Conservation (phyloP, 1,284 basidiomycete genomes). For the Naganishia albida region DNA sequence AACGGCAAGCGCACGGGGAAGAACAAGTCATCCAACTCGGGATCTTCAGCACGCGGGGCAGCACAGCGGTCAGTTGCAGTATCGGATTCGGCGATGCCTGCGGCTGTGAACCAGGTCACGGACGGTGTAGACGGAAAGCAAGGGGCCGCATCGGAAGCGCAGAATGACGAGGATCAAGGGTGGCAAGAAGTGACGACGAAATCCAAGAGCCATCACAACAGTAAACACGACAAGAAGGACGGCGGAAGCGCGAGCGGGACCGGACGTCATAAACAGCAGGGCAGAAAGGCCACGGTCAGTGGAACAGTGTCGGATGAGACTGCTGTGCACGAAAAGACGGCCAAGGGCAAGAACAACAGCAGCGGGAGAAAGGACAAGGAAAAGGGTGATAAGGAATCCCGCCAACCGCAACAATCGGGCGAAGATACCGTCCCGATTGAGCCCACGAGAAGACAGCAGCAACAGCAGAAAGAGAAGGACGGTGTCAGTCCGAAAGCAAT, state of each 20-base stretch:
- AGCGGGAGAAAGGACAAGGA: conserved; percentile 10
- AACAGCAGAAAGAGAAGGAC: conserved; percentile 25
- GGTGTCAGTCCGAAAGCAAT: conserved; percentile 13
- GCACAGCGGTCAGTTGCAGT: not conserved
- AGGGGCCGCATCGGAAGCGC: not conserved
- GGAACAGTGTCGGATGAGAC: not conserved
- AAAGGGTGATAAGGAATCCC: conserved; percentile 3
- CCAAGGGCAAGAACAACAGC: conserved; percentile 4
- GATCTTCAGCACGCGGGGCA: not conserved
- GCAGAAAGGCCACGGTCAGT: conserved; percentile 2
- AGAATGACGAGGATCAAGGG: conserved; percentile 6
- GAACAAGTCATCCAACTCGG: not conserved
- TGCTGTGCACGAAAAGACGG: not conserved
- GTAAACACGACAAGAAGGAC: conserved; percentile 17
- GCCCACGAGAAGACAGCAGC: conserved; percentile 23
- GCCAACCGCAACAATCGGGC: conserved; percentile 4
- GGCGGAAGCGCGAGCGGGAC: not conserved
- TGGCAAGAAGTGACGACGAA: conserved; percentile 29
- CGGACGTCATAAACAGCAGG: conserved; percentile 8
- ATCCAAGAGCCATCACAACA: conserved; percentile 11
- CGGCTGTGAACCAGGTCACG: not conserved
- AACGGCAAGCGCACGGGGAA: conserved; percentile 17
- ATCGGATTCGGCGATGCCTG: not conserved
- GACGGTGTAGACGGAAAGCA: not conserved
- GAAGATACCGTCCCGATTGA: not conserved